A percentile compares a stretch with the other conserved stretches of the same genome.
Evolutionary conservation across 345 rosid genomes (phyloP).

Genomic region (Kandelia obovata): DNA sequence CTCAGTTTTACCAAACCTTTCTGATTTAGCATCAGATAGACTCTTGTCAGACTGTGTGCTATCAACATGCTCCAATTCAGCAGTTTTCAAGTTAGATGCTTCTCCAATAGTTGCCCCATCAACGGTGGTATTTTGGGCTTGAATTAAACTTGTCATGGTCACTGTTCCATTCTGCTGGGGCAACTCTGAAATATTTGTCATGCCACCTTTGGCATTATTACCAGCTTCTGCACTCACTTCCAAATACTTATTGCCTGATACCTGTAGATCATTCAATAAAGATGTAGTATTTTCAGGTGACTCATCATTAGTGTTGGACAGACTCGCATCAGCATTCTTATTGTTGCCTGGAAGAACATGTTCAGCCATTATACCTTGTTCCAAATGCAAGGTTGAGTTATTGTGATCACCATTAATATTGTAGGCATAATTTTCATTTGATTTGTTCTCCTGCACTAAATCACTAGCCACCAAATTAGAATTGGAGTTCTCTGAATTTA

Average conservation of each 20-base stretch:
- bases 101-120: slow-evolving; percentile 28
- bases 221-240: slow-evolving; percentile 33
- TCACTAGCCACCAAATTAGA: slow-evolving; percentile 25
- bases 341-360: slow-evolving; percentile 21
- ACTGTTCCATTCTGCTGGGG: slow-evolving; percentile 36
- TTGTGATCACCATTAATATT: slow-evolving; percentile 23
- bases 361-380: slow-evolving; percentile 25
- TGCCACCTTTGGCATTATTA: slow-evolving; percentile 22
- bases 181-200: slow-evolving; percentile 20
- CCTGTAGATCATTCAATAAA: slow-evolving; percentile 14
- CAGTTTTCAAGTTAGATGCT: slow-evolving; percentile 22
- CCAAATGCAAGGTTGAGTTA: slow-evolving; percentile 27
- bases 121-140: slow-evolving; percentile 28
- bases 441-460: slow-evolving; percentile 17
- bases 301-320: slow-evolving; percentile 16
- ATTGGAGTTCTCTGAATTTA: slow-evolving; percentile 34
- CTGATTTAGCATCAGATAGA: slow-evolving; percentile 26
- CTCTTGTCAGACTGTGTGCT: slow-evolving; percentile 5
- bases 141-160: slow-evolving; percentile 8
- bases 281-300: slow-evolving; percentile 15
- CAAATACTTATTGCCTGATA: slow-evolving; percentile 21
- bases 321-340: slow-evolving; percentile 22
- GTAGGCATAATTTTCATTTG: slow-evolving; percentile 6
- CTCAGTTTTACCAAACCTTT: slow-evolving; percentile 26
- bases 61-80: slow-evolving; percentile 25